Evolutionary conservation across 202 grass and related monocot genomes (phyloP).

Genomic region (Setaria viridis): DNA sequence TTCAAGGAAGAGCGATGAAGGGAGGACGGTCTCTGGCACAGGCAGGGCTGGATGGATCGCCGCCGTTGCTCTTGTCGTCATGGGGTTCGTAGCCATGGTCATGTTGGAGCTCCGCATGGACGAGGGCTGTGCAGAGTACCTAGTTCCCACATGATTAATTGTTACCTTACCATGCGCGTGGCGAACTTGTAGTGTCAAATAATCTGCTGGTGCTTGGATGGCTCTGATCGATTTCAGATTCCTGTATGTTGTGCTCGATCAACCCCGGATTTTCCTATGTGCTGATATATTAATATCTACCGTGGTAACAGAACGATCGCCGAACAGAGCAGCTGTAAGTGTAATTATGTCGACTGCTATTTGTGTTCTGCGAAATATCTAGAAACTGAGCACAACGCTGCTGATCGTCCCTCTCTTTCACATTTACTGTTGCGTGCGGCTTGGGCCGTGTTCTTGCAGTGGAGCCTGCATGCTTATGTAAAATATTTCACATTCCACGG

Average conservation of each 20-base stretch:
- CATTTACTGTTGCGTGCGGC: too few species aligned
- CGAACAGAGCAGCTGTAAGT: neutral
- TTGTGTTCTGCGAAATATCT: neutral
- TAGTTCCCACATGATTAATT: slow-evolving; percentile 43
- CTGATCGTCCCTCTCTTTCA: too few species aligned
- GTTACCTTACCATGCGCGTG: neutral
- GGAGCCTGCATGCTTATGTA: too few species aligned
- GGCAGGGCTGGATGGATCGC: neutral
- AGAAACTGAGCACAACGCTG: too few species aligned
- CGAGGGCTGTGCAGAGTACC: slow-evolving; percentile 14
- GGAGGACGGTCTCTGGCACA: neutral
- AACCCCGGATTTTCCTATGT: neutral
- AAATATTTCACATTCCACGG: too few species aligned
- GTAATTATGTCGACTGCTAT: neutral
- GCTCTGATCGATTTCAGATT: neutral
- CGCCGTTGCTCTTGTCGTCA: neutral
- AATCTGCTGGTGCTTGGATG: neutral
- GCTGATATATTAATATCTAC: too few species aligned
- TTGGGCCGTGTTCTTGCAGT: too few species aligned
- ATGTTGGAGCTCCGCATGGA: slow-evolving; percentile 18
- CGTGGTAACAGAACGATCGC: too few species aligned
- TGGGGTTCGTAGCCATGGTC: slow-evolving; percentile 4
- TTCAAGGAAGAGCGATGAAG: neutral
- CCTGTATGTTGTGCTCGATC: neutral
- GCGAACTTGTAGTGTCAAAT: neutral